Evolutionary conservation across 2,329 filamentous ascomycete species (phyloP).

Genomic region (Zasmidium cellare): DNA sequence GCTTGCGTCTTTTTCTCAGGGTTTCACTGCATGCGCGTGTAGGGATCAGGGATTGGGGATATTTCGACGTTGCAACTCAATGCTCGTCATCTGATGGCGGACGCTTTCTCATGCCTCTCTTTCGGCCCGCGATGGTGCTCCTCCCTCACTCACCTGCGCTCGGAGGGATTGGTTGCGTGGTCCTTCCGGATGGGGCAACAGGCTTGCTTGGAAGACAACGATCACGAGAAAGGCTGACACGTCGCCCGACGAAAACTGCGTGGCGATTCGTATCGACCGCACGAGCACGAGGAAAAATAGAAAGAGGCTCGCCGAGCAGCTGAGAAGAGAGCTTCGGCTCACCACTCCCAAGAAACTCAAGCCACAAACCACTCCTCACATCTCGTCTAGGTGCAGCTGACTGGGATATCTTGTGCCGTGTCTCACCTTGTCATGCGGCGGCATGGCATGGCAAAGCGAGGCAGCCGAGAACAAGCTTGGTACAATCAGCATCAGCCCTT

Average conservation of each 20-base stretch:
- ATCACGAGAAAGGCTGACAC: no score
- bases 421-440: background rate
- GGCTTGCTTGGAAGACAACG: background rate
- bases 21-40: background rate
- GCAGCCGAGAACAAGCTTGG: no score
- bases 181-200: background rate
- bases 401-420: constrained; percentile 4
- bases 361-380: background rate
- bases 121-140: constrained; percentile 7
- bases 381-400: constrained; percentile 10
- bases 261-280: no score
- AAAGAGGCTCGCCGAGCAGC: no score
- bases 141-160: background rate
- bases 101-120: background rate
- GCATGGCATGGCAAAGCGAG: background rate
- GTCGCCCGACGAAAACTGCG: no score
- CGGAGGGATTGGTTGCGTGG: constrained; percentile 18
- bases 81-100: constrained; percentile 8
- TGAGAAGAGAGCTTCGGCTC: no score
- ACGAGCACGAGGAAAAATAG: background rate
- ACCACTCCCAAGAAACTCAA: no score
- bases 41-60: constrained; percentile 10
- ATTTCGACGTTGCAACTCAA: background rate
- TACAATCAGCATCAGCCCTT: no score
- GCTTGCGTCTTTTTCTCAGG: no score